Evolutionary conservation across 805 yeast genomes (phyloP).

Genomic region (Hanseniaspora nectarophila): DNA sequence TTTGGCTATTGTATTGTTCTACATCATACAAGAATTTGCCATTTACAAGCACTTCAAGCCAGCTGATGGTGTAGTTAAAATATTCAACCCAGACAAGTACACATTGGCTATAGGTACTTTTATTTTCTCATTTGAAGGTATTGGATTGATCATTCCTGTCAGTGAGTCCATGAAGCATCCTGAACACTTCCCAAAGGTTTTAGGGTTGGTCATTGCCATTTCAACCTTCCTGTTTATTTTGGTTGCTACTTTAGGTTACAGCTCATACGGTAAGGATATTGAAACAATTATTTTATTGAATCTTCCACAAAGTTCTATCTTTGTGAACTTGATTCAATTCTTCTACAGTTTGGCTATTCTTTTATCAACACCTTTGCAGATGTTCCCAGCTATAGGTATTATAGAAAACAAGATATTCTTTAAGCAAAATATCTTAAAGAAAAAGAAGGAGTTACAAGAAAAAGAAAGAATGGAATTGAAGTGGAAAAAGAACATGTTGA

Average conservation of each 20-base stretch:
- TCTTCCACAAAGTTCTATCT: slow-evolving; percentile 53
- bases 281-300: slow-evolving; percentile 61
- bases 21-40: slow-evolving; percentile 31
- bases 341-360: slow-evolving; percentile 64
- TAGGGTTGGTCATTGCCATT: slow-evolving; percentile 48
- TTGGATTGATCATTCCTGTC: slow-evolving; percentile 69
- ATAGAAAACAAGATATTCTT: slow-evolving; percentile 54
- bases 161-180: slow-evolving; percentile 74
- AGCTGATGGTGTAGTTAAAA: slow-evolving; percentile 39
- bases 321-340: slow-evolving; percentile 54
- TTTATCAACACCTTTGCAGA: slow-evolving; percentile 67
- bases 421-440: slow-evolving; percentile 18
- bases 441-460: slow-evolving; percentile 37
- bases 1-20: slow-evolving; percentile 50
- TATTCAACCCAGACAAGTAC: slow-evolving; percentile 47
- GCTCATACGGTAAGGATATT: slow-evolving; percentile 53
- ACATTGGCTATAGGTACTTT: slow-evolving; percentile 73
- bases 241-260: slow-evolving; percentile 57
- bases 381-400: slow-evolving; percentile 67
- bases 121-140: slow-evolving; percentile 80
- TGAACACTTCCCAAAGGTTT: slow-evolving; percentile 55
- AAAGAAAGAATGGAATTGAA: slow-evolving; percentile 41
- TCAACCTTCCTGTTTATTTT: slow-evolving; percentile 52
- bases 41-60: slow-evolving; percentile 32
- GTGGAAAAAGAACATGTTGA: slow-evolving; percentile 54